Base-by-base conservation (phyloP, 2,329 filamentous ascomycete species). In the Botrytis byssoidea region DNA sequence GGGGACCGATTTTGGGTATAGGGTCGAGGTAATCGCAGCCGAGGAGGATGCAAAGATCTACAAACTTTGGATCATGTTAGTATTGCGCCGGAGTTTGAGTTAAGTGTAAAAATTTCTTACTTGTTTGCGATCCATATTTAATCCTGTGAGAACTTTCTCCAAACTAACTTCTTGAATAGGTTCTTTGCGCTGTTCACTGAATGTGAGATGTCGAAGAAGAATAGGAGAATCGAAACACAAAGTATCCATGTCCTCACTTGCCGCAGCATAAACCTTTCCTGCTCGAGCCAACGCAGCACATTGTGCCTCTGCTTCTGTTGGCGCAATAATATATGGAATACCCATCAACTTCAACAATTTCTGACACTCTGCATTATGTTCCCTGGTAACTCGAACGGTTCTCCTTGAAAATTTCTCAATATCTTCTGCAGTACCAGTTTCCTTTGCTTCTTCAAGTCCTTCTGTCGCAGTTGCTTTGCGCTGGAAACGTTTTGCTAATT, bases 171-270 rank as follows among this genome's bases (percentile, higher is more conserved):
- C 96, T 80, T 97, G 95, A 78, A 99, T 98, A 0, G 96, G 96
- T 82, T 98, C 95, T 84, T 99, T 99, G 76, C 95, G 89, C 85
- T 97, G 94, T 85, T 99, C 96, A 81, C 94, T 97, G 83, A 98
- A 98, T 2, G 96, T 99, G 76, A 99, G 88, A 83, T 99, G 95
- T 68, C 96, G 89, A 76, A 99, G 85, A 65, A 99, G 85, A 74
- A 99, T 95, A 0, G 96, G 96, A 70, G 95, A 88, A 80, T 98
- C 91, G 83, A 99, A 99, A 80, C 95, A 98, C 72, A 99, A 85
- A 0, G 96, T 99, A 81, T 99, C 96, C 96, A 99, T 99, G 84
- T 99, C 96, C 84, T 99, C 96, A 77, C 93, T 97, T 4, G 96
- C 96, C 32, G 96, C 96, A 5, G 95, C 96, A 82, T 97, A 99